Evolutionary conservation across 495 filamentous ascomycete genomes (phyloP).

Genomic region (Penicillium maclennaniae): DNA sequence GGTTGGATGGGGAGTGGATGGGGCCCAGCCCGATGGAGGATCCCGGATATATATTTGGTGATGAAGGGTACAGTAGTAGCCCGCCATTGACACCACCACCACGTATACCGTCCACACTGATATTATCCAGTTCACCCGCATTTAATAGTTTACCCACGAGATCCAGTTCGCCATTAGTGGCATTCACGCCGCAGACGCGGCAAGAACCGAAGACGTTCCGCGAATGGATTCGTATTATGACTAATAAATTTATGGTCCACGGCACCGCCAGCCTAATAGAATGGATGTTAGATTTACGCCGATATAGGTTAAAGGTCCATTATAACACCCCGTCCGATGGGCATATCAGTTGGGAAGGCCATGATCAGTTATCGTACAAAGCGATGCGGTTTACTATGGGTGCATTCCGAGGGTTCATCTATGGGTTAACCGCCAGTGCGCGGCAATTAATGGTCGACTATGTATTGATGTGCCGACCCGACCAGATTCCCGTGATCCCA

Average conservation of each 20-base stretch:
- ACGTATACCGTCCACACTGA: no score
- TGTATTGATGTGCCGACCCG: neutral
- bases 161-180: no score
- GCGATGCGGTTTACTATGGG: conserved; percentile 9
- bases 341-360: conserved; percentile 6
- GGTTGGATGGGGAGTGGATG: neutral
- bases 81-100: neutral
- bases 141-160: no score
- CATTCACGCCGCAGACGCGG: neutral
- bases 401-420: conserved; percentile 6
- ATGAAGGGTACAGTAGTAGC: neutral
- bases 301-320: conserved; percentile 29
- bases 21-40: neutral
- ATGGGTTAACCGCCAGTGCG: neutral
- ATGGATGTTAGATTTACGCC: conserved; percentile 22
- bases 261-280: conserved; percentile 7
- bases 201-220: neutral
- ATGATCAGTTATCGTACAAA: conserved; percentile 9
- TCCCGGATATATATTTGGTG: conserved; percentile 1
- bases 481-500: neutral
- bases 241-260: conserved; percentile 8
- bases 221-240: conserved; percentile 4
- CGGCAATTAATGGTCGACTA: neutral
- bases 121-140: no score
- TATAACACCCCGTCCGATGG: conserved; percentile 19